Base-by-base conservation (phyloP, 2,329 filamentous ascomycete species). In the Anisogramma anomala region DNA sequence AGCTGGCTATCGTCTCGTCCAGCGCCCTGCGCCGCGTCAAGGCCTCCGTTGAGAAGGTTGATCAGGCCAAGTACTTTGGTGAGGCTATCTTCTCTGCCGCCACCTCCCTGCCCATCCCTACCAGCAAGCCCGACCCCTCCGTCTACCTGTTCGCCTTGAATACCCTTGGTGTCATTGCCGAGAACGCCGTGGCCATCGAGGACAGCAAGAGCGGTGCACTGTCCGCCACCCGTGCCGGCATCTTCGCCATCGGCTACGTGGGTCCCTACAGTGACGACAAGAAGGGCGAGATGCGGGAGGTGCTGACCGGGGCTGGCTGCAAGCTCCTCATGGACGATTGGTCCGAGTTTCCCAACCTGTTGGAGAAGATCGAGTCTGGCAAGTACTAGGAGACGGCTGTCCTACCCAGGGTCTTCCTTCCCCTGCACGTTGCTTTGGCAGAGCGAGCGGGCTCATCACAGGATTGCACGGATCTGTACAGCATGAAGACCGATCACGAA, bases 51-150 rank as follows among this genome's bases (percentile, higher is more conserved):
- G 72, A 82, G 57, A 88, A 86, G 67, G 82, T 84, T 46, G 77
- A 73, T 48, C 82, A 89, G 60, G 79, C 79, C 61, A 78, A 81
- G 63, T 94, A 78, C 72, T 94, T 94, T 67, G 64, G 71, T 20
- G 73, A 84, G 52, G 71, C 78, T 51, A 72, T 94, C 58, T 94
- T 83, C 72, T 85, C 79, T 33, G 87, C 87, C 41, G 85, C 85
- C 43, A 84, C 79, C 23, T 85, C 79, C 44, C 72, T 94, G 52
- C 67, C 74, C 43, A 76, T 69, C 55, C 87, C 87, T n/a, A 88
- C 84, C 41, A 84, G 78, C 62, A 94, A 94, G 74, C 87, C 87
- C 13, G 84, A 94, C 63, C 87, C 88, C 14, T 84, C 84, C 51
- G 82, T 94, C 63, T 94, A 94, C 67, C 64, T 86, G 49, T 73